phyloP scores from a whole-genome alignment of 2,329 filamentous ascomycete species.

The Ceratocystis destructans region DNA sequence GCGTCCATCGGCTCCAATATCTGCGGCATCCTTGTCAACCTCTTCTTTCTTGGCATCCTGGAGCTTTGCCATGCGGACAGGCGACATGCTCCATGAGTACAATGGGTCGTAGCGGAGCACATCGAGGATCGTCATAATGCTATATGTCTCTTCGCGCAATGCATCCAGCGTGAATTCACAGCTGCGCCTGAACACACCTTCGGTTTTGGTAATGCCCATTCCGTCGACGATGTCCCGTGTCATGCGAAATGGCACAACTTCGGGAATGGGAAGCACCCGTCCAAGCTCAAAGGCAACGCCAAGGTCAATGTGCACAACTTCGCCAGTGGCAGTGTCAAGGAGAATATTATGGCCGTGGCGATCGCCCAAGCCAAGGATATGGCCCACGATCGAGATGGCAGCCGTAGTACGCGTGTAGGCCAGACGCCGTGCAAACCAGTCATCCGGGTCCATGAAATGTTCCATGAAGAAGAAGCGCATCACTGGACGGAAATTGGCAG shows the following conservation, averaged over 20 bases:
- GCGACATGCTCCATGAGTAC: slow-evolving; percentile 86
- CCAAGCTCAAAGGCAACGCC: slow-evolving; percentile 96
- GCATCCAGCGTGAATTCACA: slow-evolving; percentile 96
- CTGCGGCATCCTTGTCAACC: slow-evolving; percentile 22
- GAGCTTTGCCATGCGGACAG: slow-evolving; percentile 48
- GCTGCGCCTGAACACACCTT: slow-evolving; percentile 93
- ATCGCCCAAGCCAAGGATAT: slow-evolving; percentile 85
- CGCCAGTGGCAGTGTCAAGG: slow-evolving; percentile 74
- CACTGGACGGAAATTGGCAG: slow-evolving; percentile 74
- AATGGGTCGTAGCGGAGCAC: slow-evolving; percentile 96
- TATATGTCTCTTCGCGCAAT: slow-evolving; percentile 84
- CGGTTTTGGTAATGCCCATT: slow-evolving; percentile 89
- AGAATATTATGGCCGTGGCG: slow-evolving; percentile 95
- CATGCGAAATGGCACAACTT: slow-evolving; percentile 87
- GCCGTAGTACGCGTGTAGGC: slow-evolving; percentile 90
- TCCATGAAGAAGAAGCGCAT: slow-evolving; percentile 98
- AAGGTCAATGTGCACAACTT: slow-evolving; percentile 93
- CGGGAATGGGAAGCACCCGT: slow-evolving; percentile 84
- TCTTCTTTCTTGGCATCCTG: slow-evolving; percentile 34
- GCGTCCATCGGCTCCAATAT: slow-evolving; percentile 16
- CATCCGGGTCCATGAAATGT: slow-evolving; percentile 80
- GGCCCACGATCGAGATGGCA: slow-evolving; percentile 86
- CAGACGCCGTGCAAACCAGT: slow-evolving; percentile 82
- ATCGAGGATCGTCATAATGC: slow-evolving; percentile 97
- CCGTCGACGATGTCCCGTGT: slow-evolving; percentile 92